Conservation (phyloP, 1,284 basidiomycete genomes). For the Termitomyces sp. region DNA sequence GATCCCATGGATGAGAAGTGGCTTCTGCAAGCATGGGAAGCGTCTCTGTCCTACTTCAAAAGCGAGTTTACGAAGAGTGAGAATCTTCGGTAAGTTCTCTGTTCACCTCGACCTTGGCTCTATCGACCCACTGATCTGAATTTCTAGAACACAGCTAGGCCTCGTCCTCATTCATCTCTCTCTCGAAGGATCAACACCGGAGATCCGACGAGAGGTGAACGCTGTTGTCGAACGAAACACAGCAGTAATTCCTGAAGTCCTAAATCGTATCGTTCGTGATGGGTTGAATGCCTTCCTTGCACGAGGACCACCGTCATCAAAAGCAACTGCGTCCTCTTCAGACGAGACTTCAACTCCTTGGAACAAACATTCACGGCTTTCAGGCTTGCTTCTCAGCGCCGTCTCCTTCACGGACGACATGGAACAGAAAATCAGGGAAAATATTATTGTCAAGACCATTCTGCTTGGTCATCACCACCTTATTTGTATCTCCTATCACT, state of each 20-base stretch:
- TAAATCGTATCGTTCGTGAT: conserved; percentile 51
- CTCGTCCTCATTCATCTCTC: conserved; percentile 64
- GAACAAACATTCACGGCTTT: conserved; percentile 46
- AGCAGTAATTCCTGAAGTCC: conserved; percentile 37
- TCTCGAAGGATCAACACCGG: conserved; percentile 49
- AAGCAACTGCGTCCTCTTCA: conserved; percentile 9
- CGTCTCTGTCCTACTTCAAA: conserved; percentile 46
- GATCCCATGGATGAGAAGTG: conserved; percentile 69
- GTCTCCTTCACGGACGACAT: conserved; percentile 39
- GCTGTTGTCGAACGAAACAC: conserved; percentile 37
- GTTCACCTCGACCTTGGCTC: conserved; percentile 9
- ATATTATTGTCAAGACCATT: conserved; percentile 50
- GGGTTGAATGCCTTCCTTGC: conserved; percentile 46
- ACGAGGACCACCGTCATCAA: conserved; percentile 25
- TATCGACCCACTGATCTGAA: conserved; percentile 2
- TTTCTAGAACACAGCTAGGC: conserved; percentile 55
- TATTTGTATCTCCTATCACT: conserved; percentile 44
- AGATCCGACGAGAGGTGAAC: conserved; percentile 48
- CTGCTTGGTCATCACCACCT: conserved; percentile 73
- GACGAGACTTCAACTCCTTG: conserved; percentile 28
- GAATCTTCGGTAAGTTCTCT: conserved; percentile 45
- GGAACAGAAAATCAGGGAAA: conserved; percentile 35
- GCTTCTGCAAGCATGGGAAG: conserved; percentile 68
- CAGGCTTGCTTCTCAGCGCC: conserved; percentile 47
- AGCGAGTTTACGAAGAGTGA: conserved; percentile 54